These are phyloP conservation scores for Raphidocelis subcapitata DNA, from an alignment of 139 green algal genomes.

Conservation along the genomic window DNA sequence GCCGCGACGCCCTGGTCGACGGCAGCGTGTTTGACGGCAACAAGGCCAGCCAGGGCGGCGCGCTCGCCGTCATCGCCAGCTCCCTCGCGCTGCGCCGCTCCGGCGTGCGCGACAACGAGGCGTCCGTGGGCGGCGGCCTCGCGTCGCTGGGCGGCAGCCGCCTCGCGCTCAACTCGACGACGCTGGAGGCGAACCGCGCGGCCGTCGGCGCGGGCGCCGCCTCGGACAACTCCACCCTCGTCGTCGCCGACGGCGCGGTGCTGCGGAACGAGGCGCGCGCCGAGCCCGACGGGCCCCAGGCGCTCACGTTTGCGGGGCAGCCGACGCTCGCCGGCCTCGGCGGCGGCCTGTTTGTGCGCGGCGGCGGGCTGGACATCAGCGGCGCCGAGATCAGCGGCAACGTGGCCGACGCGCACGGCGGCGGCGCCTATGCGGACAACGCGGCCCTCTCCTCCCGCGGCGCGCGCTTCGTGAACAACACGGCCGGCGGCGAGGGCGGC, in stretches of 20 bases:
- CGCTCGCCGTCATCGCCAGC: slow-evolving; percentile 1
- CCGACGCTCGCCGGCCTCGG: slow-evolving; percentile 9
- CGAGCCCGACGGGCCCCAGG: background rate
- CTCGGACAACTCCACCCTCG: slow-evolving; percentile 1
- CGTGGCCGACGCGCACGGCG: slow-evolving; percentile 11
- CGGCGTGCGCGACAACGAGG: slow-evolving; percentile 20
- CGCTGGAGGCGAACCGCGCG: slow-evolving; percentile 11
- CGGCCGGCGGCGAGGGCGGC: slow-evolving; percentile 12
- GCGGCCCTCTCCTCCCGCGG: background rate
- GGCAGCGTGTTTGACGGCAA: slow-evolving; percentile 22
- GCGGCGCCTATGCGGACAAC: slow-evolving; percentile 13
- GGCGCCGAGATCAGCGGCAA: slow-evolving; percentile 5
- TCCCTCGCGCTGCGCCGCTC: slow-evolving; percentile 6
- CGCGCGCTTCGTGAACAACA: slow-evolving; percentile 16
- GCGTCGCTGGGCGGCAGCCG: slow-evolving; percentile 6
- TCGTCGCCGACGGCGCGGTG: background rate
- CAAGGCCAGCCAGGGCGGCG: slow-evolving; percentile 5
- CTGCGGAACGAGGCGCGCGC: slow-evolving; percentile 4
- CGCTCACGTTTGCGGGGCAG: background rate
- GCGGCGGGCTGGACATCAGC: background rate
- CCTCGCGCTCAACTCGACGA: slow-evolving; percentile 22
- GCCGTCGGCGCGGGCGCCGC: slow-evolving; percentile 21
- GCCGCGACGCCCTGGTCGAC: background rate
- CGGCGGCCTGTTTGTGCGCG: slow-evolving; percentile 8
- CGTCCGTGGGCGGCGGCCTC: slow-evolving; percentile 18